Evolutionary conservation across 139 green algal species (phyloP).

Genomic region (Zygnema cylindricum): DNA sequence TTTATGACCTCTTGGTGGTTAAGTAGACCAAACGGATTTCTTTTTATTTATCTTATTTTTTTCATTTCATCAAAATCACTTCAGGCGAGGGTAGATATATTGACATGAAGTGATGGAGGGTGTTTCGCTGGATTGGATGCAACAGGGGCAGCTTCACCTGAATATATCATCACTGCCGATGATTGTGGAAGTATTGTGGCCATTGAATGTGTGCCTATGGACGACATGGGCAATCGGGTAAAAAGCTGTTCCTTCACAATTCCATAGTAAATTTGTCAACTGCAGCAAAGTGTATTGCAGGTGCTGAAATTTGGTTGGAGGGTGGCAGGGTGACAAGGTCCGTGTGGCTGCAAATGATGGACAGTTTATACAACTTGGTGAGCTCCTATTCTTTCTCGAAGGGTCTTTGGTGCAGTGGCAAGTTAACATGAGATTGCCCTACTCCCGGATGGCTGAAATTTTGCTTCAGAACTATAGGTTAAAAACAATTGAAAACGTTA

Average conservation of each 20-base stretch:
- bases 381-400: background rate
- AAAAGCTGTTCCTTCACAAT: background rate
- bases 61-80: background rate
- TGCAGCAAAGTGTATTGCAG: background rate
- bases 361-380: slow-evolving; percentile 36
- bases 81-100: slow-evolving; percentile 14
- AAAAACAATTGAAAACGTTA: slow-evolving; percentile 1
- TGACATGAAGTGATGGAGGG: background rate
- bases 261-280: background rate
- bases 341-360: slow-evolving; percentile 43
- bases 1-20: too few species aligned
- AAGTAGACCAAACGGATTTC: background rate
- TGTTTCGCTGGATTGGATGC: too few species aligned
- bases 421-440: background rate
- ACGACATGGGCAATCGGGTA: slow-evolving; percentile 31
- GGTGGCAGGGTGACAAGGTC: slow-evolving; percentile 26
- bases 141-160: slow-evolving; percentile 38
- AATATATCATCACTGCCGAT: slow-evolving; percentile 55
- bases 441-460: slow-evolving; percentile 6
- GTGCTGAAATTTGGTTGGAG: too few species aligned
- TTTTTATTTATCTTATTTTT: background rate
- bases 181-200: slow-evolving; percentile 31
- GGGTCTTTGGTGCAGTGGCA: background rate
- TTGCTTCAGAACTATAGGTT: background rate
- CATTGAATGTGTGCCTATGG: slow-evolving; percentile 55